Evolutionary conservation across 139 green algal species (phyloP).

Genomic region (Chlorella ohadii): DNA sequence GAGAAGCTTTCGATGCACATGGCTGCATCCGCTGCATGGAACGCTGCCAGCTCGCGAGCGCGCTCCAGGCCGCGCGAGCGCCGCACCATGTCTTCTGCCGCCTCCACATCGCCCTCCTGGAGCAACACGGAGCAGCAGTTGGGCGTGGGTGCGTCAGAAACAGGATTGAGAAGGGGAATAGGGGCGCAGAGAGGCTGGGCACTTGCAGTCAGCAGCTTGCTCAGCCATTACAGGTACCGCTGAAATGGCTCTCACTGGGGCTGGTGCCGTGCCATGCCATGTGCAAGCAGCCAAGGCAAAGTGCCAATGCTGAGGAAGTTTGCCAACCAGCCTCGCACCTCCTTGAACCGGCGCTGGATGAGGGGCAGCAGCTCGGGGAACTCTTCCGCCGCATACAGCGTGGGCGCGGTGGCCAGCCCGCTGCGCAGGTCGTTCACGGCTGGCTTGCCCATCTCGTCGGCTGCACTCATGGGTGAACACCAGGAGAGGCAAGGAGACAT

Average conservation of each 20-base stretch:
- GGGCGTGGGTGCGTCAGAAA: no score
- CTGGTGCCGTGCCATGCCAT: no score
- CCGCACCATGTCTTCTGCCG: constrained; percentile 29
- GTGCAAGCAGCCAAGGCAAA: no score
- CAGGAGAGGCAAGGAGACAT: no score
- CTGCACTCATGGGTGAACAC: not conserved
- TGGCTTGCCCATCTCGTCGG: constrained; percentile 91
- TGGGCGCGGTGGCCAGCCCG: constrained; percentile 94
- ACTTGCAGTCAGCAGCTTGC: no score
- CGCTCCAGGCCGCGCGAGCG: constrained; percentile 38
- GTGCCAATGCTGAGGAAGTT: no score
- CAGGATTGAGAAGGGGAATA: no score
- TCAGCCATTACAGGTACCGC: no score
- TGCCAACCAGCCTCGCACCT: constrained; percentile 36
- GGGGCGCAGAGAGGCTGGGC: no score
- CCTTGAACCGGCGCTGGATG: constrained; percentile 89
- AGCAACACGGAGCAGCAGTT: no score
- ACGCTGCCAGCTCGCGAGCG: constrained; percentile 74
- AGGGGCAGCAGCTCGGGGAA: constrained; percentile 70
- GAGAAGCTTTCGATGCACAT: constrained; percentile 48
- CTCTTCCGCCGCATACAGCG: constrained; percentile 83
- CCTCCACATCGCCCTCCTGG: constrained; percentile 51
- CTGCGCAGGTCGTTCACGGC: constrained; percentile 89
- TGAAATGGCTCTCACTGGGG: no score
- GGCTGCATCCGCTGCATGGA: constrained; percentile 71